Evolutionary conservation across 208 protist species (phyloP).

Genomic region (Wallacemonas sp.): DNA sequence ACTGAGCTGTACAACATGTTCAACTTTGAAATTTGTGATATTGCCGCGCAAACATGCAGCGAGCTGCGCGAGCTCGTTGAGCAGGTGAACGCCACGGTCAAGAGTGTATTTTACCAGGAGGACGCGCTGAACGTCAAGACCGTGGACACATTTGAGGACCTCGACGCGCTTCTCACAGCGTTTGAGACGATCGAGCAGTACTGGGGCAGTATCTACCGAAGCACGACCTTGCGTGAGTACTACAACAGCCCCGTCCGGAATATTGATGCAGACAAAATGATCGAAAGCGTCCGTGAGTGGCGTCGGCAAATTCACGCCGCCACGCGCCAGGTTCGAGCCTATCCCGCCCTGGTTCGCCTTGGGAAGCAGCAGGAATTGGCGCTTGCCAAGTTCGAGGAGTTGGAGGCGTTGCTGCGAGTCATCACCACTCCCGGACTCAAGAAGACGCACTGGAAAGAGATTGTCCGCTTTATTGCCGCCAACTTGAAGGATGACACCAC

Average conservation of each 20-base stretch:
- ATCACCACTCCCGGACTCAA: conserved; percentile 77
- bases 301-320: conserved; percentile 73
- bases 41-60: conserved; percentile 82
- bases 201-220: conserved; percentile 67
- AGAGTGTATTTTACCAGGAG: conserved; percentile 66
- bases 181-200: conserved; percentile 89
- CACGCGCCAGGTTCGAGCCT: conserved; percentile 68
- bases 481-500: conserved; percentile 53
- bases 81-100: conserved; percentile 41
- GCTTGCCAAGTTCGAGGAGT: conserved; percentile 75
- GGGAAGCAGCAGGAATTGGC: conserved; percentile 81
- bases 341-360: conserved; percentile 64
- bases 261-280: conserved; percentile 55
- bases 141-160: conserved; percentile 67
- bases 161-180: conserved; percentile 50
- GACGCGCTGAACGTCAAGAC: conserved; percentile 16
- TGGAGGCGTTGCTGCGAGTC: conserved; percentile 64
- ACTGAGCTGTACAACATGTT: conserved; percentile 85
- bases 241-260: conserved; percentile 66
- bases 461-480: conserved; percentile 55
- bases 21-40: conserved; percentile 83
- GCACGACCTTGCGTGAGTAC: conserved; percentile 63
- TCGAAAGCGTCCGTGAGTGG: conserved; percentile 80
- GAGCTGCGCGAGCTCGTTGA: conserved; percentile 75
- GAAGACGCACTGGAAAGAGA: conserved; percentile 90